phyloP scores from a whole-genome alignment of 2,329 filamentous ascomycete species.

The Fusarium buharicum region DNA sequence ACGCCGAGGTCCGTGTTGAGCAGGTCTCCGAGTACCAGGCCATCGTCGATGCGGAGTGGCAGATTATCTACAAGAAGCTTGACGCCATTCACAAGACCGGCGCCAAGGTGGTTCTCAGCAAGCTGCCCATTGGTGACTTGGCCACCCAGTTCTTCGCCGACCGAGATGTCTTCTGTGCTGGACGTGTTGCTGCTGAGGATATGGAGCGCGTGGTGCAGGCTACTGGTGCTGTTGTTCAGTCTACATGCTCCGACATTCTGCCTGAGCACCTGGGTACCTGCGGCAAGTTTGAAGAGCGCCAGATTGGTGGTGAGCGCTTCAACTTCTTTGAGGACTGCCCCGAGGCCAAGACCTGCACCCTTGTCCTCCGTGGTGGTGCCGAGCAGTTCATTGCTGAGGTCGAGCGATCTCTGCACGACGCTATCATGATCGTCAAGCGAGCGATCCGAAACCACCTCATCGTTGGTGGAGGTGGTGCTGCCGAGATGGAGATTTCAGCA shows the following conservation, averaged over 20 bases:
- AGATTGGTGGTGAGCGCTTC: conserved; percentile 97
- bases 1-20: conserved; percentile 96
- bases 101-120: conserved; percentile 96
- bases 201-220: conserved; percentile 97
- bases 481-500: conserved; percentile 95
- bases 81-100: conserved; percentile 93
- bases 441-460: conserved; percentile 95
- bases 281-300: conserved; percentile 90
- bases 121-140: conserved; percentile 95
- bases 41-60: conserved; percentile 99
- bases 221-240: conserved; percentile 90
- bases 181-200: conserved; percentile 89
- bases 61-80: conserved; percentile 99
- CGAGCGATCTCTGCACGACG: conserved; percentile 96
- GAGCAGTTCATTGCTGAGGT: conserved; percentile 99
- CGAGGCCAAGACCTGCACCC: conserved; percentile 93
- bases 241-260: conserved; percentile 95
- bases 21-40: conserved; percentile 99
- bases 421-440: conserved; percentile 99
- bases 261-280: conserved; percentile 90
- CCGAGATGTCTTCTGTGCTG: conserved; percentile 97
- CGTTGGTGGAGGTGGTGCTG: conserved; percentile 92
- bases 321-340: conserved; percentile 99
- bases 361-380: conserved; percentile 92
- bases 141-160: conserved; percentile 98